Evolutionary conservation across 352 stramenopile species (phyloP), one percentile per base, ranked within the genome.

Genomic region (Phytopythium ostracodes): DNA sequence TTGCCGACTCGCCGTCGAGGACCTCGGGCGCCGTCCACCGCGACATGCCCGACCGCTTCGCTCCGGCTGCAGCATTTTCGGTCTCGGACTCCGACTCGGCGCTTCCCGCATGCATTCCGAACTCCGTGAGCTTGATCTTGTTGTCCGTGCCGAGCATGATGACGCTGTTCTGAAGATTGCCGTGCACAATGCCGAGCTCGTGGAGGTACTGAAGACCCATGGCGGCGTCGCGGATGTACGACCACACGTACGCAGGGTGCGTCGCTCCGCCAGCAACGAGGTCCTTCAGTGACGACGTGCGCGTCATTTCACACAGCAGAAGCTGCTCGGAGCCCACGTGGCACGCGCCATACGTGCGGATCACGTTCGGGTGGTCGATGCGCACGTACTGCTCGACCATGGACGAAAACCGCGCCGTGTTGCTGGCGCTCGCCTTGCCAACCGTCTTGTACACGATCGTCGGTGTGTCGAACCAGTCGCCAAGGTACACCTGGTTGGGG

Each of bases 21-120:
- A 66, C 43, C 43, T 81, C 71, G 4, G 65, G 71, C 2, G 65
- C 62, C 18, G 65, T 72, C 73, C 73, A 78, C 8, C 67, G 67
- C 27, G 42, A 27, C 52, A 47, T 43, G 25, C 46, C 46, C 46
- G n/a, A 11, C 20, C 29, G 29, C 31, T 27, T 58, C 43, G 5
- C 20, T 29, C 42, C 56, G 1, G 57, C 3, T 3, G n/a, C 40
- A 1, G 44, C 47, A 10, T 25, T 57, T 20, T 33, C 52, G 29
- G 31, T 24, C 12, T 58, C 52, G 15, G 31, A 20, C 20, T 33
- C 51, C 8, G 42, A 12, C 42, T 47, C 42, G 42, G 29, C 22
- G 25, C 61, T 25, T 12, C 35, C 11, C 29, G 57, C 25, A 44
- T 63, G 38, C 44, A 65, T 60, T 15, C 64, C 64, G 31, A 75